Evolutionary conservation across 345 rosid species (phyloP).

Genomic region (Trapa bicornis): DNA sequence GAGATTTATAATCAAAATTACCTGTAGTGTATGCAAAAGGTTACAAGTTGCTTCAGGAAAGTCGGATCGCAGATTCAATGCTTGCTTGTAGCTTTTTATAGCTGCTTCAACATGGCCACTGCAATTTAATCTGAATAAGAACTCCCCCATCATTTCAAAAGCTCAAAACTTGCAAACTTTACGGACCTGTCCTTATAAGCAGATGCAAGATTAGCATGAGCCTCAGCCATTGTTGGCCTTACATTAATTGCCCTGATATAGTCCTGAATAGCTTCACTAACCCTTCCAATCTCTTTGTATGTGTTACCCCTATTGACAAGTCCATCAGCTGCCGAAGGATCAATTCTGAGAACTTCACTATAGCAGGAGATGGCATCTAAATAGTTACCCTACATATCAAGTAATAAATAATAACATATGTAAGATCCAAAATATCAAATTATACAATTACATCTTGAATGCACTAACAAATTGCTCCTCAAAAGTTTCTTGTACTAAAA

Average conservation of each 20-base stretch:
- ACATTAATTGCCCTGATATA: conserved; percentile 66
- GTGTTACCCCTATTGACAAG: conserved; percentile 97
- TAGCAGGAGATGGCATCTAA: conserved; percentile 94
- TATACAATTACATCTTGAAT: too few species aligned
- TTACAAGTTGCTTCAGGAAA: conserved; percentile 99
- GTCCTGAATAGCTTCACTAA: conserved; percentile 91
- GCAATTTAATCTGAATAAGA: conserved; percentile 7
- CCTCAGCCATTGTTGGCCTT: conserved; percentile 95
- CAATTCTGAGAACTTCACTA: conserved; percentile 92
- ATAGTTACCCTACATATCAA: conserved; percentile 56
- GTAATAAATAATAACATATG: background rate
- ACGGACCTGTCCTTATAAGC: conserved; percentile 94
- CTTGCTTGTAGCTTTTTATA: conserved; percentile 82
- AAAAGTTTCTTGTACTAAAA: too few species aligned
- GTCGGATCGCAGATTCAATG: conserved; percentile 68
- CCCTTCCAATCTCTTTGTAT: conserved; percentile 91
- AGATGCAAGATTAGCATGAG: conserved; percentile 99
- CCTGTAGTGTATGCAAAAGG: conserved; percentile 91
- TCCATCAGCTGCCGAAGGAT: conserved; percentile 96
- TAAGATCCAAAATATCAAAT: background rate
- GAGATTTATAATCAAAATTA: conserved; percentile 10
- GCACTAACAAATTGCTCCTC: too few species aligned
- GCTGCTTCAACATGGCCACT: conserved; percentile 96
- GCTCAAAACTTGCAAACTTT: background rate
- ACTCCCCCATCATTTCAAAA: background rate